Evolutionary conservation across 208 protist species (phyloP), one percentile per base, ranked within the genome.

Genomic region (Trypanosomatidae sp.): DNA sequence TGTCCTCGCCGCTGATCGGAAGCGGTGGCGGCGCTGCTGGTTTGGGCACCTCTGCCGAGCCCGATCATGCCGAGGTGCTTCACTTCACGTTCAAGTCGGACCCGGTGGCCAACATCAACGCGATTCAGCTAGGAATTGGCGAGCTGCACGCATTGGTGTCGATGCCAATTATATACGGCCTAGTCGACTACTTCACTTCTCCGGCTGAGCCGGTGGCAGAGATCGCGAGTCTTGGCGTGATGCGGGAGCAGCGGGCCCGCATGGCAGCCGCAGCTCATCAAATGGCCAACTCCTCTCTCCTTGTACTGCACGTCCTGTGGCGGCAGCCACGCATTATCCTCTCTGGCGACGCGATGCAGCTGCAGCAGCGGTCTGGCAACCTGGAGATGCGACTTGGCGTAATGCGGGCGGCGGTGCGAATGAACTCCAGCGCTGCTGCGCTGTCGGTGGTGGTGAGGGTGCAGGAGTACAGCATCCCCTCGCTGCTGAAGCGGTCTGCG

Each of bases 161-260:
- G 0, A 81, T 89, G 67, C 91, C 92, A 25, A 74, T 93, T 36
- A 65, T 97, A 33, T 77, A 90, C 58, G 84, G 83, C 53, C 65
- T 97, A 0, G 43, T 87, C 2, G 90, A 92, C n/a, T 97, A 94
- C 79, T 86, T 83, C 56, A 89, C 82, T n/a, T 80, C 71, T 3
- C 89, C 89, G 0, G 65, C 70, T 22, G 89, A 95, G 79, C 90
- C 92, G 17, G 80, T 94, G 50, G 78, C 83, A 41, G 88, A 94
- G 80, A 93, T 97, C 58, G 81, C 83, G 19, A 85, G 77, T 52
- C 74, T 97, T n/a, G 89, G 90, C 10, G 86, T 93, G 36, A 95
- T 95, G 90, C 80, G 81, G 25, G 90, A 94, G 82, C 86, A 90
- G 70, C 85, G 91, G 9, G 85, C 80, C 64, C 89, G 90, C 62